Conservation (phyloP, 2,329 filamentous ascomycete genomes). For the Cladobotryum protrusum region DNA sequence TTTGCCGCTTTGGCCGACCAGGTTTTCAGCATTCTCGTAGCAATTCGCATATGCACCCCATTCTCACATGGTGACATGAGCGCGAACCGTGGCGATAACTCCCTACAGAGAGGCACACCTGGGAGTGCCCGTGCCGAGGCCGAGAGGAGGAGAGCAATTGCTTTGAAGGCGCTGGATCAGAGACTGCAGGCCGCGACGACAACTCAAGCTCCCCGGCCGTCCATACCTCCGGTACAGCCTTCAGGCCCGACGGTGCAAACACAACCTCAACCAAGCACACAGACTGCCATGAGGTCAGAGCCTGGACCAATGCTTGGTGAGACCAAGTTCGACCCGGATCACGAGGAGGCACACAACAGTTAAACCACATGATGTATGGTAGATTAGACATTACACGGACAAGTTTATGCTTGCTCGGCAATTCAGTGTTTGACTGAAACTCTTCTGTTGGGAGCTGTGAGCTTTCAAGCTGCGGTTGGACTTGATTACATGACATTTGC, state of each 20-base stretch:
- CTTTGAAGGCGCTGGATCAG: constrained; percentile 87
- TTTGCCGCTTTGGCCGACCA: constrained; percentile 67
- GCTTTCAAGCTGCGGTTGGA: too few relatives aligned
- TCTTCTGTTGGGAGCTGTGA: too few relatives aligned
- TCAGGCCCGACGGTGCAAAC: constrained; percentile 51
- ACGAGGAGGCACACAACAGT: constrained; percentile 30
- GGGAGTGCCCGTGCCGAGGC: constrained; percentile 81
- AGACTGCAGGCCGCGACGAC: constrained; percentile 76
- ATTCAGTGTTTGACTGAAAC: too few relatives aligned
- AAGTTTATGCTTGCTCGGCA: too few relatives aligned
- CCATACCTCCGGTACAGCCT: constrained; percentile 32
- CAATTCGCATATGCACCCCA: constrained; percentile 72
- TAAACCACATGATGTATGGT: too few relatives aligned
- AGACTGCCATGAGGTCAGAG: constrained; percentile 52
- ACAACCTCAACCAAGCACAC: constrained; percentile 49
- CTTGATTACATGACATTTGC: too few relatives aligned
- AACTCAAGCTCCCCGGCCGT: constrained; percentile 14
- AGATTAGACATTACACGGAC: too few relatives aligned
- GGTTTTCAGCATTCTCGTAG: constrained; percentile 68
- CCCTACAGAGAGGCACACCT: constrained; percentile 49
- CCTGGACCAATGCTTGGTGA: constrained; percentile 56
- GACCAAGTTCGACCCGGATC: constrained; percentile 63
- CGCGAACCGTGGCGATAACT: constrained; percentile 59
- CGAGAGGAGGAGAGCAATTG: constrained; percentile 80
- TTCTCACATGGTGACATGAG: constrained; percentile 79